Base-by-base conservation (phyloP, 495 filamentous ascomycete genomes). In the Cercophora sp. region DNA sequence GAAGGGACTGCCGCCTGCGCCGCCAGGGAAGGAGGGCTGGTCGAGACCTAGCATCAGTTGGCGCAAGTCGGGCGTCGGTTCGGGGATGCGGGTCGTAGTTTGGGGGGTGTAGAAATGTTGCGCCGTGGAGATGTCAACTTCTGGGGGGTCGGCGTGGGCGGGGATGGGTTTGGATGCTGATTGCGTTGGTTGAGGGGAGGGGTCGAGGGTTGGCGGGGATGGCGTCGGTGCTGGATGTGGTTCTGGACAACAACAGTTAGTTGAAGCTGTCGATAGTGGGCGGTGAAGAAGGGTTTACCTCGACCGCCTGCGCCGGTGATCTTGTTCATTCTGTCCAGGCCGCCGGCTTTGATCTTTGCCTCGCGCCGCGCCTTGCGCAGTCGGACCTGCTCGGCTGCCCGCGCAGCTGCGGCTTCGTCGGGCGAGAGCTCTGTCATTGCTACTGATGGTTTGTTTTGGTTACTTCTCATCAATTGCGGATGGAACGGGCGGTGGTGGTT, bases 331-430 rank as follows among this genome's bases (percentile, higher is more conserved):
- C 93, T 79, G 20, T 83, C 79, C 27, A 83, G 81, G 31, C 89
- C 93, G 44, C 86, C 87, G 50, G 86, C 87, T 58, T 81, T 85
- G 70, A 96, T 86, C 73, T 95, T 96, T 24, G 91, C 89, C 69
- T 95, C 88, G 19, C 90, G 83, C 31, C 89, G 84, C 67, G 96
- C 91, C 56, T 93, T 91, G 56, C 92, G 89, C 31, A 90, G 77
- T 16, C 90, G 86, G 22, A 88, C 87, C 65, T 92, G 85, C 56
- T 86, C 80, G 8, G 83, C 79, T 41, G 87, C 84, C 8, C 83
- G 86, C 27, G 86, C 84, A 44, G 85, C 64, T 0, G 73, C 73
- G 1, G 70, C 65, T 18, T 70, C 72, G 41, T 74, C 70, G n/a
- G 62, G 51, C 11, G 60, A 19, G 1, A 53, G 40, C 26, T 68